phyloP scores from a whole-genome alignment of 495 filamentous ascomycete species.

The Neurospora sp. region DNA sequence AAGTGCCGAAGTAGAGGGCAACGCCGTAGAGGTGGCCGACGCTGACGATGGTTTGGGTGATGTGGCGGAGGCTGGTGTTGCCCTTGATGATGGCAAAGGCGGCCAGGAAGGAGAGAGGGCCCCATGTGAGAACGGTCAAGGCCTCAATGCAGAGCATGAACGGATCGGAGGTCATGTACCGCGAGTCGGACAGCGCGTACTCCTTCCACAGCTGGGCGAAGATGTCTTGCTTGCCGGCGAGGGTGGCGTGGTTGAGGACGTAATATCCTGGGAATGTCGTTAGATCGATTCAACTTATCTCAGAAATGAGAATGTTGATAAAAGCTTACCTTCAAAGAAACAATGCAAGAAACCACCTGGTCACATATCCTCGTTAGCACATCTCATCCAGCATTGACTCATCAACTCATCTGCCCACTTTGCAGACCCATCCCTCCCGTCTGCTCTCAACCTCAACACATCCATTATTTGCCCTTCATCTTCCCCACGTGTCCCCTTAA shows the following conservation, averaged over 20 bases:
- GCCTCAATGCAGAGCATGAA: constrained; percentile 80
- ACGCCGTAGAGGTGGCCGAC: constrained; percentile 81
- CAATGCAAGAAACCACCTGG: constrained; percentile 54
- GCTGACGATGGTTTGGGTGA: constrained; percentile 61
- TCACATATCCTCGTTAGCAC: neutral
- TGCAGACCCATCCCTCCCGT: neutral
- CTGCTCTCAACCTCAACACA: neutral
- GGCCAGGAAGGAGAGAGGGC: constrained; percentile 64
- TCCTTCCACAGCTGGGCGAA: constrained; percentile 85
- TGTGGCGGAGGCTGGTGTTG: constrained; percentile 54
- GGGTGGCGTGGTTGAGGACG: constrained; percentile 47
- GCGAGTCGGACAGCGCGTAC: constrained; percentile 72
- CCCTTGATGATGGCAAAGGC: constrained; percentile 49
- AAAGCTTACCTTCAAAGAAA: constrained; percentile 59
- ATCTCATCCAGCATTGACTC: neutral
- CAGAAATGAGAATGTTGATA: neutral
- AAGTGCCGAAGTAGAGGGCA: constrained; percentile 75
- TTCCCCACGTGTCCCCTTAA: neutral
- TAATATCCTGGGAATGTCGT: constrained; percentile 53
- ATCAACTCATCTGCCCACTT: neutral
- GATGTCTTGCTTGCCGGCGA: constrained; percentile 34
- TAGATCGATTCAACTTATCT: neutral
- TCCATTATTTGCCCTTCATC: neutral
- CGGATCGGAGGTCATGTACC: constrained; percentile 67
- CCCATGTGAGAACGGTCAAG: constrained; percentile 65